Percentiles rank a stretch among this genome's conserved stretches.
Evolutionary conservation across 2,329 filamentous ascomycete genomes (phyloP).

Genomic region (Nigrograna mackinnonii): DNA sequence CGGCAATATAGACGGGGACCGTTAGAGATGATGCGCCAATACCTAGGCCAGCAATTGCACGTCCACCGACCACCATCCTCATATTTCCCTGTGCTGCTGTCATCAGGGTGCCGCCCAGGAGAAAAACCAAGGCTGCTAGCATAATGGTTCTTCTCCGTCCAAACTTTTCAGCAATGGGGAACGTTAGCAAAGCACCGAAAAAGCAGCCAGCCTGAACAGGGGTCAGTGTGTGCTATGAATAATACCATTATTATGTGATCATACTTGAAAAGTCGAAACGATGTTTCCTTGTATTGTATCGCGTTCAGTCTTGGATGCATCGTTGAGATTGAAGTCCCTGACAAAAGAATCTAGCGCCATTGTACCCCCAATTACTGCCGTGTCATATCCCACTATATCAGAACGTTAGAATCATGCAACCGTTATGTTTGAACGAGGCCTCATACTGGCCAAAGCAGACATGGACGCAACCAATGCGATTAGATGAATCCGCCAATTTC

Average conservation of each 20-base stretch:
- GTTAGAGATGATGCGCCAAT: constrained; percentile 42
- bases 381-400: constrained; percentile 38
- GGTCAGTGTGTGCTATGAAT: neutral
- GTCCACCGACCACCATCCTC: constrained; percentile 40
- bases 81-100: constrained; percentile 40
- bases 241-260: neutral
- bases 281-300: constrained; percentile 46
- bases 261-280: constrained; percentile 41
- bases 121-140: constrained; percentile 48
- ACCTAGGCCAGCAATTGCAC: constrained; percentile 42
- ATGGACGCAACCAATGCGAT: constrained; percentile 40
- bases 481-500: constrained; percentile 39
- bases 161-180: constrained; percentile 53
- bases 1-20: constrained; percentile 44
- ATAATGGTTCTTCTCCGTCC: constrained; percentile 56
- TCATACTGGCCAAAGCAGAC: constrained; percentile 30
- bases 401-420: neutral
- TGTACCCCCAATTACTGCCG: constrained; percentile 44
- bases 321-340: constrained; percentile 36
- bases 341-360: constrained; percentile 45
- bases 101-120: constrained; percentile 45
- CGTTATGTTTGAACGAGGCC: neutral
- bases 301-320: constrained; percentile 29
- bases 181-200: constrained; percentile 44
- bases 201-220: constrained; percentile 34